Evolutionary conservation across 768 basidiomycete genomes (phyloP).

Genomic region (Peribolospora baueri): DNA sequence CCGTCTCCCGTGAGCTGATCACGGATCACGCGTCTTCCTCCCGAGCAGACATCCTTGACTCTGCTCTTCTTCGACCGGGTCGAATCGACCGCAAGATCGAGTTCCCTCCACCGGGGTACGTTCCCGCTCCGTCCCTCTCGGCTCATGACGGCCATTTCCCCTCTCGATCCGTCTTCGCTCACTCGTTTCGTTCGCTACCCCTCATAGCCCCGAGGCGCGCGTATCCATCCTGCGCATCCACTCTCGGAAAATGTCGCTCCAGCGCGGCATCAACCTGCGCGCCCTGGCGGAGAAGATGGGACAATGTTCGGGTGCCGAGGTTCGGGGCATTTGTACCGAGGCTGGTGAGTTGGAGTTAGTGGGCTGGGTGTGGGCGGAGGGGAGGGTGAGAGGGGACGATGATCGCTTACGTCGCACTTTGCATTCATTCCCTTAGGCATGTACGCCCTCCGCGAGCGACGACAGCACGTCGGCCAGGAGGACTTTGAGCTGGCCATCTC

Average conservation of each 20-base stretch:
- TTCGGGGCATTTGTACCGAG: slow-evolving; percentile 88
- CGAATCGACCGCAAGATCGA: slow-evolving; percentile 96
- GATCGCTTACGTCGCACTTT: not conserved
- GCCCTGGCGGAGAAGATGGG: slow-evolving; percentile 97
- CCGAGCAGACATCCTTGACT: slow-evolving; percentile 62
- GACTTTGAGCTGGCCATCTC: slow-evolving; percentile 98
- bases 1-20: not conserved
- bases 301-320: slow-evolving; percentile 91
- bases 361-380: too few species aligned
- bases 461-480: slow-evolving; percentile 94
- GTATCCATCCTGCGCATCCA: slow-evolving; percentile 94
- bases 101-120: slow-evolving; percentile 70
- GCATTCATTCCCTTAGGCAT: slow-evolving; percentile 33
- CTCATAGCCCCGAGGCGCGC: slow-evolving; percentile 51
- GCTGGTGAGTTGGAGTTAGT: slow-evolving; percentile 35
- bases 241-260: slow-evolving; percentile 93
- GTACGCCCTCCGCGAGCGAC: slow-evolving; percentile 83
- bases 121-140: not conserved
- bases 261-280: slow-evolving; percentile 90
- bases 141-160: too few species aligned
- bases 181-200: not conserved
- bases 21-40: not conserved
- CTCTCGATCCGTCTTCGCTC: not conserved
- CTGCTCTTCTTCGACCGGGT: slow-evolving; percentile 73
- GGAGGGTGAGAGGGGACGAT: not conserved